Conservation (phyloP, 495 filamentous ascomycete species). For the Amorphotheca resinae region DNA sequence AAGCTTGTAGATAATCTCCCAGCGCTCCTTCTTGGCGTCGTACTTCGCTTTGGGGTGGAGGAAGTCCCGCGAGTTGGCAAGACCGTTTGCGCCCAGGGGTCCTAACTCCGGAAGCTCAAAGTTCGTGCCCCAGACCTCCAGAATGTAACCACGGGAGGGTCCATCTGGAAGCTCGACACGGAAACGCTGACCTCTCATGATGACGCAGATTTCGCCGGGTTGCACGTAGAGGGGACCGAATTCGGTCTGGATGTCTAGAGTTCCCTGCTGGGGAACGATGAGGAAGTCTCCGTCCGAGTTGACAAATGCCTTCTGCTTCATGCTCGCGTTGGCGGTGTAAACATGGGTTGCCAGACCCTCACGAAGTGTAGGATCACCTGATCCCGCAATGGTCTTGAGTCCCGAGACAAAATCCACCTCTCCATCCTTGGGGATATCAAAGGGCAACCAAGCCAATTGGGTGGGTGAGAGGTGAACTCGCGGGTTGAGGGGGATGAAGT, state of each 20-base stretch:
- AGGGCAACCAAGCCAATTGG: slow-evolving; percentile 60
- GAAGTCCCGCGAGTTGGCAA: slow-evolving; percentile 65
- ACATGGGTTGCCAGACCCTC: slow-evolving; percentile 53
- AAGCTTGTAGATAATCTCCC: slow-evolving; percentile 49
- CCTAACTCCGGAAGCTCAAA: slow-evolving; percentile 59
- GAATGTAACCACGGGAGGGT: slow-evolving; percentile 51
- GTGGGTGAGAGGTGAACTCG: slow-evolving; percentile 51
- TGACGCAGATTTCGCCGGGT: slow-evolving; percentile 60
- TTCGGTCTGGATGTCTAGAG: slow-evolving; percentile 60
- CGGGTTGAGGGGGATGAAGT: no score
- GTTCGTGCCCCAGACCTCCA: slow-evolving; percentile 56
- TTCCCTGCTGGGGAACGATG: slow-evolving; percentile 57
- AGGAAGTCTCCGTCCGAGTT: slow-evolving; percentile 61
- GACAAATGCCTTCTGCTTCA: slow-evolving; percentile 54
- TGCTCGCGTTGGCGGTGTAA: slow-evolving; percentile 51
- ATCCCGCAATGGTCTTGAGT: slow-evolving; percentile 49
- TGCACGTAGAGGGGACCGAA: slow-evolving; percentile 51
- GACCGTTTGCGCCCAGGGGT: slow-evolving; percentile 55
- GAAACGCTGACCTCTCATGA: slow-evolving; percentile 56
- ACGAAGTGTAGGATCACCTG: slow-evolving; percentile 56
- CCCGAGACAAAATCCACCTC: slow-evolving; percentile 52
- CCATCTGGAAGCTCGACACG: slow-evolving; percentile 48
- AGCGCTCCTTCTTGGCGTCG: slow-evolving; percentile 32
- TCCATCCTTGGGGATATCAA: slow-evolving; percentile 43
- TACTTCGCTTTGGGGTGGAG: slow-evolving; percentile 52